phyloP scores from a whole-genome alignment of 306 rosid genomes.

The Mimosa bimucronata region DNA sequence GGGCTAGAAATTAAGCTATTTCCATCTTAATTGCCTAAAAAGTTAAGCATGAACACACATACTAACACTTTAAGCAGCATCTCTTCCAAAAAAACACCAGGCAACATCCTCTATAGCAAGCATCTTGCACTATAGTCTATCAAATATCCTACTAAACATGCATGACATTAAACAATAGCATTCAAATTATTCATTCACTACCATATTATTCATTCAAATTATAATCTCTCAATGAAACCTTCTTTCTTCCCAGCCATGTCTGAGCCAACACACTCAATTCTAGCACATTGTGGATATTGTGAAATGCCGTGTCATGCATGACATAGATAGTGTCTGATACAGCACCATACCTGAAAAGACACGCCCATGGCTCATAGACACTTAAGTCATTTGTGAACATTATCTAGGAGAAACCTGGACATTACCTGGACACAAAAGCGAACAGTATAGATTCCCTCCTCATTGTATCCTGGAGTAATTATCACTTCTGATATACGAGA shows the following conservation, averaged over 20 bases:
- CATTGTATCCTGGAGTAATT: constrained; percentile 94
- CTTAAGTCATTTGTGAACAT: constrained; percentile 5
- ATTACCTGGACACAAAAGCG: constrained; percentile 98
- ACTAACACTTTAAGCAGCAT: background rate
- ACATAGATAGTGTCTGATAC: background rate
- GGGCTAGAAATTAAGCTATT: background rate
- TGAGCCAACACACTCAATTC: background rate
- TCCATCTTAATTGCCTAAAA: background rate
- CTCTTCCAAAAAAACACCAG: background rate
- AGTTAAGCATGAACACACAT: no score
- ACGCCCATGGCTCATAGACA: background rate
- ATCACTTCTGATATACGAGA: constrained; percentile 94
- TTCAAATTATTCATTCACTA: background rate
- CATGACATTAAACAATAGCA: background rate
- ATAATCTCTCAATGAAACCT: background rate
- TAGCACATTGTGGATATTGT: background rate
- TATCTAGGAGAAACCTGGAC: constrained; percentile 3
- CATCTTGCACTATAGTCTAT: background rate
- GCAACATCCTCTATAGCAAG: background rate
- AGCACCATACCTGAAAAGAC: background rate
- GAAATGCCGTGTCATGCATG: background rate
- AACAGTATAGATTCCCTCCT: constrained; percentile 93
- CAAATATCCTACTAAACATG: background rate
- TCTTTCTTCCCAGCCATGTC: background rate
- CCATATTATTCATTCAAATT: background rate